Evolutionary conservation across 2,329 filamentous ascomycete genomes (phyloP), one percentile per base, ranked within the genome.

Genomic region (Penicillium sp.): DNA sequence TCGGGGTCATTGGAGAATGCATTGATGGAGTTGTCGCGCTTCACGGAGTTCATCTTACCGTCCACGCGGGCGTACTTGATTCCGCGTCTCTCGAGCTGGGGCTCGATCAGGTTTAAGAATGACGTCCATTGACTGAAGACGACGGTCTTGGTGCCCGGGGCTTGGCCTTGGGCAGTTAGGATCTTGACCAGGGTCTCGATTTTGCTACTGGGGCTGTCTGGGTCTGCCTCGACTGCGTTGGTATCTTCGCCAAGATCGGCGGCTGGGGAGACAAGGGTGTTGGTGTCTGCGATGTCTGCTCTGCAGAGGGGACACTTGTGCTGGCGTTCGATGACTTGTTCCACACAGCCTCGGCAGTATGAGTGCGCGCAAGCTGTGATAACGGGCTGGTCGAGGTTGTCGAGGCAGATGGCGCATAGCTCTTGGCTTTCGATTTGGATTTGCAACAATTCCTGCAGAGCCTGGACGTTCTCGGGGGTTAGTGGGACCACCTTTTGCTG

Each of bases 301-400:
- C 90, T 87, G 65, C 92, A 96, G 81, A 96, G 87, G 0, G 92
- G 92, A 57, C 92, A 96, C 70, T 88, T 91, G 50, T 87, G 82
- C 67, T 94, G 90, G 1, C 83, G 79, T 51, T 88, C 82, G 54
- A 96, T 88, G 46, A 89, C 88, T 59, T 84, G 83, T 48, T 84
- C 79, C 57, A 96, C 91, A 69, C 92, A 96, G 4, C 77, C 74
- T 21, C 78, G 79, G 61, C 91, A 92, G 71, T 92, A 96, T 1
- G 86, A 79, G 69, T 96, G 92, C 24, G 89, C 90, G 73, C 92
- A 96, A 45, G 86, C 83, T 1, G 91, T 96, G 64, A 96, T 95
- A 48, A 94, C 84, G 0, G 92, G 90, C 3, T 83, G 77, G 24
- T 84, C 83, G 3, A 93, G 78, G 0, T 78, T 76, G 29, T 95